Base-by-base conservation (phyloP, 495 filamentous ascomycete species). In the Neurospora sp. region DNA sequence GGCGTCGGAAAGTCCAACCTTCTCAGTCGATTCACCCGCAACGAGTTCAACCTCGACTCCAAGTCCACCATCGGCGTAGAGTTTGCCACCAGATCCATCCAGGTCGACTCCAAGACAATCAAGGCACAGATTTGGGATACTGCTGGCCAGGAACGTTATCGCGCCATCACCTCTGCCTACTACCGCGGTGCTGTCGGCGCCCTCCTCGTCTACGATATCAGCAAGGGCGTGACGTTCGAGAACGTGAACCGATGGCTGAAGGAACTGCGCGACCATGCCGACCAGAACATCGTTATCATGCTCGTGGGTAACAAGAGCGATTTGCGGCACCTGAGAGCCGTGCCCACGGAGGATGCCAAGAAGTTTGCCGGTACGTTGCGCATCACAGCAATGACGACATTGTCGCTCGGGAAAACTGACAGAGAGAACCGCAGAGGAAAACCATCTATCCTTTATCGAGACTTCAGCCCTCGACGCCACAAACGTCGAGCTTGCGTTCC, bases 111-210 rank as follows among this genome's bases (percentile, higher is more conserved):
- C 78, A 99, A 99, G 88, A 99, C 96, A 76, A 99, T 99, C 91
- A 99, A 99, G 88, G 96, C 96, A 78, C 96, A 99, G 87, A 99
- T 99, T 81, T 99, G 96, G 96, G 96, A 99, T 87, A 99, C 96
- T 71, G 96, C 96, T 70, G 96, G 96, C 78, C 96, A 99, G 85
- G 96, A 99, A 85, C 90, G 96, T 79, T 99, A 98, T 85, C 93
- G 96, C 80, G 96, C 96, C 81, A 98, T 99, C 81, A 99, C 96
- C 74, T 97, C 94, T 70, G 96, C 96, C 70, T 99, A 99, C 86
- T 99, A 98, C 83, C 90, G 96, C 76, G 96, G 96, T 76, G 96
- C 96, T 39, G 96, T 98, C 69, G 96, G 96, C 74, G 96, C 96
- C 73, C 90, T 99, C 53, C 90, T 99, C 72, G 96, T 99, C 79